Percentiles rank a stretch among this genome's conserved stretches.
Evolutionary conservation across 805 yeast genomes (phyloP).

Genomic region (Saccharomyces jurei): DNA sequence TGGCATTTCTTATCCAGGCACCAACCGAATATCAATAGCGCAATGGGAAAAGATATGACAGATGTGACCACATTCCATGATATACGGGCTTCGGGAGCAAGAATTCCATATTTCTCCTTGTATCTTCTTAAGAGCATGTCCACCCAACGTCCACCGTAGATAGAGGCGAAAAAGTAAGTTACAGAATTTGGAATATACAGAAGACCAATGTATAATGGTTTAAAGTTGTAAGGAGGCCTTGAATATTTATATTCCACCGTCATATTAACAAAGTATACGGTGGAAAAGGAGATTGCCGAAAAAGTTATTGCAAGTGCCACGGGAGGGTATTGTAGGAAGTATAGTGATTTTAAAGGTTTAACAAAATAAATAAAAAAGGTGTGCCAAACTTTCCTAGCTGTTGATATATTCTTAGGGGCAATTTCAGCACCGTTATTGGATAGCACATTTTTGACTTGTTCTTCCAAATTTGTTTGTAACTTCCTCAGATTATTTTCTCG

Average conservation of each 20-base stretch:
- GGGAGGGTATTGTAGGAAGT: conserved; percentile 63
- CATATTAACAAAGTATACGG: conserved; percentile 66
- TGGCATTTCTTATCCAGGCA: conserved; percentile 53
- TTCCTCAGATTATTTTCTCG: conserved; percentile 20
- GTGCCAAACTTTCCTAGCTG: conserved; percentile 13
- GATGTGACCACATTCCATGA: conserved; percentile 68
- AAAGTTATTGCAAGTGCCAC: conserved; percentile 57
- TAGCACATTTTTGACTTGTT: conserved; percentile 12
- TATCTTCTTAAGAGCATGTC: conserved; percentile 52
- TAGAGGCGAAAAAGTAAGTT: conserved; percentile 64
- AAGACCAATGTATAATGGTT: conserved; percentile 58
- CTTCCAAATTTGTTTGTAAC: conserved; percentile 19
- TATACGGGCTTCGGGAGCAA: conserved; percentile 71
- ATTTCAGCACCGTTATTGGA: conserved; percentile 7
- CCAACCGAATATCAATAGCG: conserved; percentile 78
- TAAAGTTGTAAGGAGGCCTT: conserved; percentile 60
- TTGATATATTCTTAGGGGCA: conserved; percentile 12
- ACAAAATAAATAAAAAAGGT: conserved; percentile 41
- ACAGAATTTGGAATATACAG: conserved; percentile 79
- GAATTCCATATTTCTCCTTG: conserved; percentile 50
- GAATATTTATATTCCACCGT: conserved; percentile 58
- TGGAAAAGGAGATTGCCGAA: conserved; percentile 65
- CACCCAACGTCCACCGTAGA: conserved; percentile 77
- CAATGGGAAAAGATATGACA: conserved; percentile 50
- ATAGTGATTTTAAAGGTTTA: conserved; percentile 55